phyloP scores from a whole-genome alignment of 2,329 filamentous ascomycete species.

The Hirsutella minnesotensis region DNA sequence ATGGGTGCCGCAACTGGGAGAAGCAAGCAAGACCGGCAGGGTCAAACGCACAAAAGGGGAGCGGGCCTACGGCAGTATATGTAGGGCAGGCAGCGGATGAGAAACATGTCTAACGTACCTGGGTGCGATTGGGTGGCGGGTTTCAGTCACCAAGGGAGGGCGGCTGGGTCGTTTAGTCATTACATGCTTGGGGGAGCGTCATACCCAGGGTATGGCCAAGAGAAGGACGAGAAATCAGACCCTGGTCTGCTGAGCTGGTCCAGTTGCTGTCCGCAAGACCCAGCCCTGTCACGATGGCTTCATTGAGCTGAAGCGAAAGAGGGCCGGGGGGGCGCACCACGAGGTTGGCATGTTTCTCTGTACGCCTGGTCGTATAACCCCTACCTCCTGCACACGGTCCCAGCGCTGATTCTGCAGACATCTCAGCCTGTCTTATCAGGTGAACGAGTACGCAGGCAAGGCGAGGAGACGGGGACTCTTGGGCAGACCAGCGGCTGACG shows the following conservation, averaged over 20 bases:
- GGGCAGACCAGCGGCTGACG: too few species aligned
- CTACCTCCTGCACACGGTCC: too few species aligned
- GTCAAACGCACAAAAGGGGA: slow-evolving; percentile 5
- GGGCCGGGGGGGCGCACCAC: not conserved
- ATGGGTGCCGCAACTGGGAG: not conserved
- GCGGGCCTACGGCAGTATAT: slow-evolving; percentile 10
- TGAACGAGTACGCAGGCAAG: not conserved
- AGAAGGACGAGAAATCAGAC: slow-evolving; percentile 1
- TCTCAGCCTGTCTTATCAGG: too few species aligned
- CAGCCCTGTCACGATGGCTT: slow-evolving; percentile 10
- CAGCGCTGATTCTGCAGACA: too few species aligned
- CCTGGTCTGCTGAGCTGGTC: not conserved
- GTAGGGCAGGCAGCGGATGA: slow-evolving; percentile 3
- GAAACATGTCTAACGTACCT: slow-evolving; percentile 3
- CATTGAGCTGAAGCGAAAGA: slow-evolving; percentile 1
- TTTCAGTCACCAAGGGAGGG: slow-evolving; percentile 17
- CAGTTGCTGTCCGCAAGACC: slow-evolving; percentile 4
- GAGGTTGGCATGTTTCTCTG: slow-evolving; percentile 8
- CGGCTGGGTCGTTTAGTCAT: slow-evolving; percentile 10
- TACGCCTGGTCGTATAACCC: slow-evolving; percentile 6
- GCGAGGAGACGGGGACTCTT: too few species aligned
- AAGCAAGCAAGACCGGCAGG: slow-evolving; percentile 4
- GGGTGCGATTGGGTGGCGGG: slow-evolving; percentile 7
- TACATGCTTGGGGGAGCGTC: slow-evolving; percentile 5
- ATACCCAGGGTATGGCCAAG: slow-evolving; percentile 1